These are phyloP conservation scores for Chlamydomonas asymmetrica DNA, from an alignment of 139 green algal genomes.

Conservation along the genomic window DNA sequence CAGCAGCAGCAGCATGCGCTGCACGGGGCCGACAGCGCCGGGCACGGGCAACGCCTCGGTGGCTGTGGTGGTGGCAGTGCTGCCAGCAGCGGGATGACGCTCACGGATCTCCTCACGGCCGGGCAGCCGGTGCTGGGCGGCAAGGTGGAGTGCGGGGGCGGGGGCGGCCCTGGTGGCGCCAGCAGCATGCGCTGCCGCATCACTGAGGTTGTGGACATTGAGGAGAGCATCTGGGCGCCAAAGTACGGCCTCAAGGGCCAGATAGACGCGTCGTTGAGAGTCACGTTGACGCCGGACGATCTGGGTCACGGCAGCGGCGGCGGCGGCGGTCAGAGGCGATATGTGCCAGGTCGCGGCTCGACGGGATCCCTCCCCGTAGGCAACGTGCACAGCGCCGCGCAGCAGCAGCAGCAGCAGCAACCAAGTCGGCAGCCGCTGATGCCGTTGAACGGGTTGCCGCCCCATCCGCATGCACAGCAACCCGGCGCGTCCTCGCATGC, in stretches of 20 bases:
- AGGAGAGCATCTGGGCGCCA: slow-evolving; percentile 91
- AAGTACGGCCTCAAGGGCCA: slow-evolving; percentile 90
- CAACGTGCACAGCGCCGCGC: not conserved
- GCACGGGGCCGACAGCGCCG: not conserved
- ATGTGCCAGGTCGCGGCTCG: not conserved
- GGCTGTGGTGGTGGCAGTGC: not conserved
- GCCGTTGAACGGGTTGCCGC: too few species aligned
- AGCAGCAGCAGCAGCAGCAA: slow-evolving; percentile 33
- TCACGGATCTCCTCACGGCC: not conserved
- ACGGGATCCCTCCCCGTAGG: not conserved
- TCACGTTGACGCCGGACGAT: slow-evolving; percentile 22
- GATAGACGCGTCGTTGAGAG: slow-evolving; percentile 78
- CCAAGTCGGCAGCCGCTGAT: not conserved
- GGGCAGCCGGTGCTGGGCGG: slow-evolving; percentile 1
- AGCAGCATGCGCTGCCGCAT: slow-evolving; percentile 28
- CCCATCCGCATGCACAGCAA: too few species aligned
- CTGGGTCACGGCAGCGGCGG: not conserved
- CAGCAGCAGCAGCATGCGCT: too few species aligned
- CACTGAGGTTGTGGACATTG: slow-evolving; percentile 86
- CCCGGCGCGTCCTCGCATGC: too few species aligned
- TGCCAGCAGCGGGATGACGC: not conserved
- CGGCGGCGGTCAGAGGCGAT: not conserved
- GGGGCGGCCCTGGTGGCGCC: not conserved
- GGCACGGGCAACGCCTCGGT: too few species aligned
- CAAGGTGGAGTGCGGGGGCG: not conserved